Base-by-base conservation (phyloP, 768 basidiomycete species). In the Mycena olivaceomarginata region DNA sequence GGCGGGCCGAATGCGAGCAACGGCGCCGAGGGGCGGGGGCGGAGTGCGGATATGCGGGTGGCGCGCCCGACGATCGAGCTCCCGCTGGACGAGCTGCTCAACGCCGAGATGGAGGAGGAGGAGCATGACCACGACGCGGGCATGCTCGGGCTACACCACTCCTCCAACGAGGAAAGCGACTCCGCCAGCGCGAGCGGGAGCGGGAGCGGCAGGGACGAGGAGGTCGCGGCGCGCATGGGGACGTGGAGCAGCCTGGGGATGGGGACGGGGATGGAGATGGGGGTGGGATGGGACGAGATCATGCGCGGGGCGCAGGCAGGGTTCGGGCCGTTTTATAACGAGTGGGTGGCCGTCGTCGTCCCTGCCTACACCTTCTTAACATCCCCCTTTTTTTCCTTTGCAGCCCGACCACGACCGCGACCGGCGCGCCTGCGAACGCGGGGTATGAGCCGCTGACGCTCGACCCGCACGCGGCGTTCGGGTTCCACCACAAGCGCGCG, bases 21-120 rank as follows among this genome's bases (percentile, higher is more conserved):
- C 5, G 16, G 18, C 16, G 25, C 11, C 1, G 31, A 18, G 16
- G 43, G 13, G 3, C 16, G 18, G 2, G 66, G 48, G 6, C 3
- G 48, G 7, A 5, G 37, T 1, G 37, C 15, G 13, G 69, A 57
- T 45, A 78, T 78, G 77, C 77, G 74, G 84, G 92, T 96, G 77
- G 83, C 87, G 11, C 92, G 95, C 13, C 96, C 95, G 0, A 96
- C 96, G 57, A 96, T 96, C 81, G 95, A 97, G 82, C 91, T 96
- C 39, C 93, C 94, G 6, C 90, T 97, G n/a, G 95, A 97, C 79
- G 95, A 97, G 77, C 89, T 97, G 74, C 90, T 97, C 75, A 88
- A 90, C 77, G 85, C 85, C 69, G 87, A 88, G 80, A 92, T 89
- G 39, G 73, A 75, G 15, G 69, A 18, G 18, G 77, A 67, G n/a